Evolutionary conservation across 2,329 filamentous ascomycete species (phyloP), one percentile per base, ranked within the genome.

Genomic region (Colletotrichum melonis): DNA sequence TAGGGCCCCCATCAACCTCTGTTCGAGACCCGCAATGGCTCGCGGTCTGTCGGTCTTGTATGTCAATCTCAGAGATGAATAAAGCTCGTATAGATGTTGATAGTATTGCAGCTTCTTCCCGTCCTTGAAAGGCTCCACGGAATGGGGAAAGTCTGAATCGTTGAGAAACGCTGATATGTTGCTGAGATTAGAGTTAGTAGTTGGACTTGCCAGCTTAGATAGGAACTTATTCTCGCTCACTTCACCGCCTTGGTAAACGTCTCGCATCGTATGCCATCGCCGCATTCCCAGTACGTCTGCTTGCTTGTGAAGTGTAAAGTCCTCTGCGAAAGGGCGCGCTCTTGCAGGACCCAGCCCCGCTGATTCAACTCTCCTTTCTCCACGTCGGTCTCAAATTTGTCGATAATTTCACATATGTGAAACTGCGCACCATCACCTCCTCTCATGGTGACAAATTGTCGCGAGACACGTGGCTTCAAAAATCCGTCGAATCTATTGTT

Each of bases 241-340:
- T 81, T 83, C 16, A 62, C 64, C 75, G 81, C 80, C 26, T 73
- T 79, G 0, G 76, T 78, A 42, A 84, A 30, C 0, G 79, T 82
- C 58, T 84, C 82, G 55, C 80, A 83, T 4, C 78, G 73, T 0
- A 84, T 78, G 3, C 82, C 78, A 0, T 56, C 32, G 22, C 49
- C 46, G 46, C 60, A 65, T 19, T 70, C 67, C 60, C 58, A 65
- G 26, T 55, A 66, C 3, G 38, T 30, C 30, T 67, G 64, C 2
- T 16, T 52, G 1, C 19, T 8, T 2, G 64, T 52, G 5, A 67
- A 67, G 24, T 60, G 26, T 16, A 67, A 30, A 8, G 54, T 49
- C 16, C 64, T 55, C 5, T 24, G 54, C 22, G 55, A 42, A 8
- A 67, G 55, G 11, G 35, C 54, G 5, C 64, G 64, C 28, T 67